Percentiles rank a stretch among this genome's conserved stretches.
phyloP scores from a whole-genome alignment of 1,284 basidiomycete genomes.

The Ceratobasidium sp. region DNA sequence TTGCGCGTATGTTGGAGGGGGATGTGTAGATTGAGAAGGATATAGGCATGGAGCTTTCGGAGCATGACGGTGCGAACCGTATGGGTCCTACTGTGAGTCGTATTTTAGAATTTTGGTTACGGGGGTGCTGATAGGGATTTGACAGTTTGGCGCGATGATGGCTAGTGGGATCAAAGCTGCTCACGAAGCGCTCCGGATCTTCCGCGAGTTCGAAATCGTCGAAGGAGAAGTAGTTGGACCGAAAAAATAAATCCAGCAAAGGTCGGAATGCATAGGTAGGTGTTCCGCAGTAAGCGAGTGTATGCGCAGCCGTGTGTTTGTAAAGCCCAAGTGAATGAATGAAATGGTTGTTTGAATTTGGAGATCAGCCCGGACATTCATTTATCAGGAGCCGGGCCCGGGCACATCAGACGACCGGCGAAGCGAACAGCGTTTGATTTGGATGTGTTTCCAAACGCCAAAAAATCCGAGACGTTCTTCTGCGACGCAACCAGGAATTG shows the following conservation, averaged over 20 bases:
- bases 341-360: neutral
- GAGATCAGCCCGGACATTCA: neutral
- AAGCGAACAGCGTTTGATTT: constrained; percentile 2
- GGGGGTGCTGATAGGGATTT: neutral
- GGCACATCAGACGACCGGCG: neutral
- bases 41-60: constrained; percentile 77
- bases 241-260: neutral
- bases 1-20: constrained; percentile 36
- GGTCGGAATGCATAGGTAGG: neutral
- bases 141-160: constrained; percentile 77
- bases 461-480: neutral
- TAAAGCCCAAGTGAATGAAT: neutral
- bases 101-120: neutral
- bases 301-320: neutral
- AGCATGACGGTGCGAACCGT: constrained; percentile 81
- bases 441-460: neutral
- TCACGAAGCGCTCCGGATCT: constrained; percentile 70
- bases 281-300: neutral
- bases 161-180: constrained; percentile 80
- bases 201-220: constrained; percentile 65
- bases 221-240: constrained; percentile 69
- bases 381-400: neutral
- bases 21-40: constrained; percentile 53
- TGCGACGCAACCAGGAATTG: neutral
- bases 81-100: constrained; percentile 70